phyloP scores from a whole-genome alignment of 768 basidiomycete species.

The Tricholoma sp. region DNA sequence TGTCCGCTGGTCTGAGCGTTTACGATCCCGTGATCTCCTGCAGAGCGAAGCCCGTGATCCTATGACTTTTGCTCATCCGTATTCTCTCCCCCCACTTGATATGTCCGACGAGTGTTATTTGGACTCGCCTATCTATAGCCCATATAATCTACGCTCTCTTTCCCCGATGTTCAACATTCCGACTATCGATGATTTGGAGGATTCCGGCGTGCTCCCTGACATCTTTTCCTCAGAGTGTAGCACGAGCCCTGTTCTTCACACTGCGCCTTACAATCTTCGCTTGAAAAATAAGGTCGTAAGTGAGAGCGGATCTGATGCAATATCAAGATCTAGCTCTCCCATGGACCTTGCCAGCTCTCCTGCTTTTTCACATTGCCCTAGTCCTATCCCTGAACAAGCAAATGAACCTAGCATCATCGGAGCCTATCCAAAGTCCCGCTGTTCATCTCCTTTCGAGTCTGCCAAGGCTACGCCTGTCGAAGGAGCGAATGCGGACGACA shows the following conservation, averaged over 20 bases:
- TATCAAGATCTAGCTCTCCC: conserved; percentile 39
- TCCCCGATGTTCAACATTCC: conserved; percentile 3
- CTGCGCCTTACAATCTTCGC: neutral
- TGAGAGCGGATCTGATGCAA: neutral
- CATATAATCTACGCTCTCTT: conserved; percentile 3
- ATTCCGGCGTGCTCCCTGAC: neutral
- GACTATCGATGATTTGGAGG: neutral
- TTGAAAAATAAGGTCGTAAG: neutral
- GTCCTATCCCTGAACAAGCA: conserved; percentile 7
- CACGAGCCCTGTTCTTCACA: neutral
- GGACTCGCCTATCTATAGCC: conserved; percentile 10
- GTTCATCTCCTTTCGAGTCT: conserved; percentile 21
- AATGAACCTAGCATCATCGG: conserved; percentile 36
- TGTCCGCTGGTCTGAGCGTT: too few relatives aligned
- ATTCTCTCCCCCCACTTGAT: conserved; percentile 1
- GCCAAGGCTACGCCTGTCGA: neutral
- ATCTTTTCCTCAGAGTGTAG: neutral
- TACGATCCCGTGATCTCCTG: neutral
- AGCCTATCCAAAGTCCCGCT: conserved; percentile 37
- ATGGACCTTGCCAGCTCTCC: conserved; percentile 44
- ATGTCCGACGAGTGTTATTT: neutral
- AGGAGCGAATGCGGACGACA: neutral
- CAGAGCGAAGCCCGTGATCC: neutral
- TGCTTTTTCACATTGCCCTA: conserved; percentile 10
- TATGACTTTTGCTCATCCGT: neutral